phyloP scores from a whole-genome alignment of 768 basidiomycete species.

The Pleurotus ostreatus region DNA sequence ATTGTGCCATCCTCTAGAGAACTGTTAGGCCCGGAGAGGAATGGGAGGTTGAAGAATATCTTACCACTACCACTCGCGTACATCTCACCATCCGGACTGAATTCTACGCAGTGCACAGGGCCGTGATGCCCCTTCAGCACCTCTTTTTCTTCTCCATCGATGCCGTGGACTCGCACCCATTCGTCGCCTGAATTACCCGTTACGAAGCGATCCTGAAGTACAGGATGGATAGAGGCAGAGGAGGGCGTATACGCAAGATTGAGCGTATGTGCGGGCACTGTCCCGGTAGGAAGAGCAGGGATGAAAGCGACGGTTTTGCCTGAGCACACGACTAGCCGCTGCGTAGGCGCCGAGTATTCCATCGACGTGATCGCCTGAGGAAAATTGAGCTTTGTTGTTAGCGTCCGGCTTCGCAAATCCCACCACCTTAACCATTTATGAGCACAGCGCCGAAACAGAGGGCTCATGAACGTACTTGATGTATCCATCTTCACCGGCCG shows the following conservation, averaged over 20 bases:
- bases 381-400: conserved; percentile 69
- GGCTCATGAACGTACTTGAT: conserved; percentile 62
- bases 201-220: conserved; percentile 84
- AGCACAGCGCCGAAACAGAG: conserved; percentile 11
- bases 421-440: conserved; percentile 69
- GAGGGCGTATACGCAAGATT: conserved; percentile 85
- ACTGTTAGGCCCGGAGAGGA: conserved; percentile 8
- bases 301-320: conserved; percentile 93
- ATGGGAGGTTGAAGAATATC: conserved; percentile 25
- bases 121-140: conserved; percentile 96
- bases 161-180: conserved; percentile 93
- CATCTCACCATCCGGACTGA: conserved; percentile 95
- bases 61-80: conserved; percentile 95
- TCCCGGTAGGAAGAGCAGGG: conserved; percentile 62
- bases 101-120: conserved; percentile 91
- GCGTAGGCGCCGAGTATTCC: conserved; percentile 82
- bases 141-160: conserved; percentile 87
- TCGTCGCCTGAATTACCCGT: conserved; percentile 89
- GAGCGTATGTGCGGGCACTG: conserved; percentile 66
- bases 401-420: conserved; percentile 79
- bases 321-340: conserved; percentile 83
- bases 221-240: conserved; percentile 92
- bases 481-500: conserved; percentile 87
- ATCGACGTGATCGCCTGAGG: conserved; percentile 86
- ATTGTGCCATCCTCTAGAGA: conserved; percentile 84